Conservation (phyloP, 1,284 basidiomycete species). For the Mycena sp. region DNA sequence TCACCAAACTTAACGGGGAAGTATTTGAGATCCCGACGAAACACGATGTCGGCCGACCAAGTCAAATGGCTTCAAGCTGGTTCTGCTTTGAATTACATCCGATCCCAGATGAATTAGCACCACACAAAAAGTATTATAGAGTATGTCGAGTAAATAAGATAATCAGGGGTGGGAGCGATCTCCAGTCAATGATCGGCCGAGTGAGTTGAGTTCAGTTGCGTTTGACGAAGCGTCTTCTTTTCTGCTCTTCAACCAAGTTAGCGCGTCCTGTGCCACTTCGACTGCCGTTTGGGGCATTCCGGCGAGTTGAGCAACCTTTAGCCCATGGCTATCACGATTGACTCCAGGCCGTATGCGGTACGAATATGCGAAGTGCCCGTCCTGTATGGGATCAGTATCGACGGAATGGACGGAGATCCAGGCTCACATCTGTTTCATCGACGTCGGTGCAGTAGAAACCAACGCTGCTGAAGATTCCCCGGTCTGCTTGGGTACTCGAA, state of each 20-base stretch:
- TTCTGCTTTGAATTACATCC: constrained; percentile 88
- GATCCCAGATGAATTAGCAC: constrained; percentile 56
- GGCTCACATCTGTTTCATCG: constrained; percentile 73
- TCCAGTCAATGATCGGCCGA: constrained; percentile 19
- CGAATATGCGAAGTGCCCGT: constrained; percentile 83
- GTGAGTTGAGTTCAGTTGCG: constrained; percentile 18
- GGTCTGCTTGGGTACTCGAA: constrained; percentile 48
- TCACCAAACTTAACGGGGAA: constrained; percentile 75
- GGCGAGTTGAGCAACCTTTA: constrained; percentile 91
- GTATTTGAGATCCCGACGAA: constrained; percentile 75
- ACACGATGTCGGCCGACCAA: constrained; percentile 91
- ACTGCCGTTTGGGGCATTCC: constrained; percentile 81
- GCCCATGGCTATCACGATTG: constrained; percentile 91
- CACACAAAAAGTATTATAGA: constrained; percentile 27
- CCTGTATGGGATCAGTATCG: constrained; percentile 48
- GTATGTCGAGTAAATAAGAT: background rate
- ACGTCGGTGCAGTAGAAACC: constrained; percentile 92
- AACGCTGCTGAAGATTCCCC: constrained; percentile 65
- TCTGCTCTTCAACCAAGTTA: constrained; percentile 23
- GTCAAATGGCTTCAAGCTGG: constrained; percentile 88
- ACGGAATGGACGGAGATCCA: constrained; percentile 3
- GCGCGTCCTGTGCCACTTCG: constrained; percentile 54
- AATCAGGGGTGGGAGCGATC: background rate
- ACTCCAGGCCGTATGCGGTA: constrained; percentile 86
- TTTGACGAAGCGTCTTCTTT: constrained; percentile 17